These are phyloP conservation scores for Rhododendron vialii DNA, from an alignment of 148 eudicot genomes.

Conservation along the genomic window DNA sequence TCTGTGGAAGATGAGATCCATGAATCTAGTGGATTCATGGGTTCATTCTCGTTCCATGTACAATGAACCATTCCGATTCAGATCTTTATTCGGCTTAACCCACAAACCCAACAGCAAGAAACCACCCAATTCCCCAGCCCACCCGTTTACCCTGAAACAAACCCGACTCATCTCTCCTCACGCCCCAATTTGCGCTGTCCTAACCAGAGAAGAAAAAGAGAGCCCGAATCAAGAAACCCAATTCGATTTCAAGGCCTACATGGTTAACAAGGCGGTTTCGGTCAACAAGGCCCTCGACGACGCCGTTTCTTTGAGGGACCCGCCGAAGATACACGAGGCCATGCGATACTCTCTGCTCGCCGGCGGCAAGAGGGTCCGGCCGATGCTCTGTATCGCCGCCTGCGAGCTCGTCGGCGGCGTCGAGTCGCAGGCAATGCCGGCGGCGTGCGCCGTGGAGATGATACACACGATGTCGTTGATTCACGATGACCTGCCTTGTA, in stretches of 20 bases:
- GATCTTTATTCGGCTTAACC: conserved; percentile 14
- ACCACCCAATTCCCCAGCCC: conserved; percentile 4
- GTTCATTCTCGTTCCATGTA: conserved; percentile 15
- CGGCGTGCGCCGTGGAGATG: conserved; percentile 49
- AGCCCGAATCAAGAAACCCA: conserved; percentile 1
- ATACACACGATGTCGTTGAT: conserved; percentile 43
- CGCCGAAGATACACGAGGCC: conserved; percentile 31
- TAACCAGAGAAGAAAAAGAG: conserved; percentile 12
- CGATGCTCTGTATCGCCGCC: conserved; percentile 38
- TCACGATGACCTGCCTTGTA: conserved; percentile 42
- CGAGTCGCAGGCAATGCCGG: conserved; percentile 29
- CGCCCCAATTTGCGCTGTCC: conserved; percentile 15
- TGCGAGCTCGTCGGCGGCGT: conserved; percentile 41
- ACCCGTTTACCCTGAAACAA: not conserved
- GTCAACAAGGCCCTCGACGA: conserved; percentile 39
- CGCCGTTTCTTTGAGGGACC: conserved; percentile 22
- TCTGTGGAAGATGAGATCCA: conserved; percentile 17
- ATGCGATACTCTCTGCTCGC: conserved; percentile 38
- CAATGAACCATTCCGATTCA: conserved; percentile 7
- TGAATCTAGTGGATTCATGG: conserved; percentile 33
- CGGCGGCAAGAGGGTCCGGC: conserved; percentile 36
- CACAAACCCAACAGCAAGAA: conserved; percentile 3
- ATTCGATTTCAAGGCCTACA: conserved; percentile 32
- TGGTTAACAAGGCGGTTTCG: conserved; percentile 22
- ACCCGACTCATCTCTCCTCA: not conserved